phyloP scores from a whole-genome alignment of 371 early-diverging fungal species.

The Mucor sp. region DNA sequence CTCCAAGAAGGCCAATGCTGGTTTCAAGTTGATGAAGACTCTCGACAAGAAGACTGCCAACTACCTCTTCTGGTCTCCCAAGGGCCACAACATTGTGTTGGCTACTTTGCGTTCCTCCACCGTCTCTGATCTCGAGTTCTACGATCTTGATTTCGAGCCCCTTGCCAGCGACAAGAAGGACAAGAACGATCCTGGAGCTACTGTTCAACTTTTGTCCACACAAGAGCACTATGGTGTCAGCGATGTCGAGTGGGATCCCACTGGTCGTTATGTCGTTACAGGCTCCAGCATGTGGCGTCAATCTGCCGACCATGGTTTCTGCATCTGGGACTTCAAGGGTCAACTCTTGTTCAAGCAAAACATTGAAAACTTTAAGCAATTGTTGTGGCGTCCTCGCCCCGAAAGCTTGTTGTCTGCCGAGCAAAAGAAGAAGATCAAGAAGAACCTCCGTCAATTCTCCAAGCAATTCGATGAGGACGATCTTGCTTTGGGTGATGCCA shows the following conservation, averaged over 20 bases:
- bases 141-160: slow-evolving; percentile 86
- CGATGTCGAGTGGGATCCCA: slow-evolving; percentile 98
- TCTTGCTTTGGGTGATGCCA: slow-evolving; percentile 69
- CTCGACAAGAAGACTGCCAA: slow-evolving; percentile 81
- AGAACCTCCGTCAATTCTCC: slow-evolving; percentile 89
- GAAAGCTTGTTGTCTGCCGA: slow-evolving; percentile 77
- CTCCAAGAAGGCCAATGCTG: slow-evolving; percentile 56
- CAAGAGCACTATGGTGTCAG: slow-evolving; percentile 94
- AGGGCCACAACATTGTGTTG: slow-evolving; percentile 91
- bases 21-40: slow-evolving; percentile 67
- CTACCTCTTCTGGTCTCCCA: slow-evolving; percentile 93
- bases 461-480: slow-evolving; percentile 91
- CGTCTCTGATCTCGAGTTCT: slow-evolving; percentile 90
- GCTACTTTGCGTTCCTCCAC: slow-evolving; percentile 84
- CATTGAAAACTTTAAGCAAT: slow-evolving; percentile 87
- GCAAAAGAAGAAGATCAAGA: slow-evolving; percentile 85
- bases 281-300: slow-evolving; percentile 89
- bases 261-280: slow-evolving; percentile 91
- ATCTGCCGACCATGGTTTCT: slow-evolving; percentile 85
- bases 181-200: slow-evolving; percentile 53
- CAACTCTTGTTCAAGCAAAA: slow-evolving; percentile 74
- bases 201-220: slow-evolving; percentile 66
- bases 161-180: slow-evolving; percentile 49
- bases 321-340: slow-evolving; percentile 93
- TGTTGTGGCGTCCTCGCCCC: slow-evolving; percentile 96